Conservation (phyloP, 208 protist species). For the Phytomonas francai region DNA sequence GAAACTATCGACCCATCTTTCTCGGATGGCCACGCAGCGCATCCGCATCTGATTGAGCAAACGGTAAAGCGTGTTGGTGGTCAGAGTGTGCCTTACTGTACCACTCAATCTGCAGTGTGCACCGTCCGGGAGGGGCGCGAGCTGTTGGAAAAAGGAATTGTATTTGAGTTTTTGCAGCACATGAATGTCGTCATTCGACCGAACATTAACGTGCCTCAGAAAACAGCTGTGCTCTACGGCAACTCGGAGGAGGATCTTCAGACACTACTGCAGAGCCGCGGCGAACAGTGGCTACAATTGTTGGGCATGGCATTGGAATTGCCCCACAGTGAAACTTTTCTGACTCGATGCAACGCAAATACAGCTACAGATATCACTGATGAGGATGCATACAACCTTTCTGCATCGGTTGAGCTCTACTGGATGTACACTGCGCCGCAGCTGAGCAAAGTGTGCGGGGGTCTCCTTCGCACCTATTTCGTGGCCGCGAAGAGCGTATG, state of each 20-base stretch:
- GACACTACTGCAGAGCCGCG: constrained; percentile 13
- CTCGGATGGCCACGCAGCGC: constrained; percentile 11
- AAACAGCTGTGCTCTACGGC: constrained; percentile 14
- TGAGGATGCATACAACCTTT: background rate
- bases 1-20: too few relatives aligned
- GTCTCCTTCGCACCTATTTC: constrained; percentile 66
- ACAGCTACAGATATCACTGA: background rate
- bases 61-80: constrained; percentile 60
- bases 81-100: constrained; percentile 31
- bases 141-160: constrained; percentile 21
- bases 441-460: constrained; percentile 36
- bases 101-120: constrained; percentile 27
- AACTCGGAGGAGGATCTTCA: constrained; percentile 7
- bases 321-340: constrained; percentile 1
- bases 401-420: background rate
- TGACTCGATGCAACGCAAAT: too few relatives aligned
- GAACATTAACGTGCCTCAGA: constrained; percentile 14
- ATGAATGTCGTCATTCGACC: constrained; percentile 56
- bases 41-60: constrained; percentile 13
- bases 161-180: constrained; percentile 65
- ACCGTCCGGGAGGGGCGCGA: constrained; percentile 24
- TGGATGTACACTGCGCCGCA: constrained; percentile 19
- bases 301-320: constrained; percentile 14
- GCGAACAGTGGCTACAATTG: constrained; percentile 30
- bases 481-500: constrained; percentile 48